These are phyloP conservation scores for Tricholoma flavovirens DNA, from an alignment of 768 basidiomycete species.

Conservation along the genomic window DNA sequence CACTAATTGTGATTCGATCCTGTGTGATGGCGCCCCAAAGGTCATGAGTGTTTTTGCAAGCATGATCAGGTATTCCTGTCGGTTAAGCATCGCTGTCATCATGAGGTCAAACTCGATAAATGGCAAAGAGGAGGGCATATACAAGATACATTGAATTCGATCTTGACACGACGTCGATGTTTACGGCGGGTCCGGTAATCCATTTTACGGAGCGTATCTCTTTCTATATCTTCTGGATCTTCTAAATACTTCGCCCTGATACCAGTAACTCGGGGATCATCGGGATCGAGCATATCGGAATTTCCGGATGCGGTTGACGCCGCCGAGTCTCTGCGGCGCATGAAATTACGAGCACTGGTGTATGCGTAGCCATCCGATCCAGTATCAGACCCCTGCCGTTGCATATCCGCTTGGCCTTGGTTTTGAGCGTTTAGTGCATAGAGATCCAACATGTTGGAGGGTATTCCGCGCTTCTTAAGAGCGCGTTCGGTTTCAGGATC, in stretches of 20 bases:
- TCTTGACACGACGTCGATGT: constrained; percentile 55
- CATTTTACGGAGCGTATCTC: constrained; percentile 55
- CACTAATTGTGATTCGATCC: constrained; percentile 87
- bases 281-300: constrained; percentile 58
- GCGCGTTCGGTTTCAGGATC: constrained; percentile 27
- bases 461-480: constrained; percentile 38
- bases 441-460: constrained; percentile 48
- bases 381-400: constrained; percentile 11
- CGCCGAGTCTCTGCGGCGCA: constrained; percentile 39
- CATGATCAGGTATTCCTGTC: constrained; percentile 83
- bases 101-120: constrained; percentile 9
- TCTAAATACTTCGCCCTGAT: constrained; percentile 42
- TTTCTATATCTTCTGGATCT: constrained; percentile 59
- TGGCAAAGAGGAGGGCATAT: constrained; percentile 12
- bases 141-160: constrained; percentile 76
- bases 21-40: constrained; percentile 89
- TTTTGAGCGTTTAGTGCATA: constrained; percentile 35
- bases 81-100: constrained; percentile 60
- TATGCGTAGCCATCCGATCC: constrained; percentile 17
- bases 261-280: constrained; percentile 69
- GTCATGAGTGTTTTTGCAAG: constrained; percentile 85
- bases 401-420: constrained; percentile 9
- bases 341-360: constrained; percentile 20
- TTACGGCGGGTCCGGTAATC: constrained; percentile 64
- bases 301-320: constrained; percentile 34